phyloP scores from a whole-genome alignment of 805 yeast genomes.

The Cyberlindnera euphorbiiphila region DNA sequence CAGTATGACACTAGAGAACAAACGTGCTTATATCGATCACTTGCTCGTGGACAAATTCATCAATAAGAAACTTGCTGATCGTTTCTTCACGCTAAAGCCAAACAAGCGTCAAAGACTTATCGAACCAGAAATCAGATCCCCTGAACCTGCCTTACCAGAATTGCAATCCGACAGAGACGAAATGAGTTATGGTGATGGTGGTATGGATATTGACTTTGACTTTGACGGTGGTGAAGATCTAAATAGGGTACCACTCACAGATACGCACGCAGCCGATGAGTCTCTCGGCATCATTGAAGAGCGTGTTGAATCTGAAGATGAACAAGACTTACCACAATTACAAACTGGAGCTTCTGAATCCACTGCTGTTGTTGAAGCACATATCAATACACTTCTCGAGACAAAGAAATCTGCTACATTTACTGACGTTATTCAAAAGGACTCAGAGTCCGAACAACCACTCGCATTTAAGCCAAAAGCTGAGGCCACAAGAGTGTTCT shows the following conservation, averaged over 20 bases:
- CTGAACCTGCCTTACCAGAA: conserved; percentile 19
- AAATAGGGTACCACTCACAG: conserved; percentile 7
- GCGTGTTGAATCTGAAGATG: conserved; percentile 23
- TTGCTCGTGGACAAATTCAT: conserved; percentile 18
- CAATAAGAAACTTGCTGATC: conserved; percentile 16
- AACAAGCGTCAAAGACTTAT: conserved; percentile 23
- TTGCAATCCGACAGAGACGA: conserved; percentile 14
- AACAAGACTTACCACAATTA: conserved; percentile 16
- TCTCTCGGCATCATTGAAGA: conserved; percentile 11
- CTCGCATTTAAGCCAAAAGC: conserved; percentile 40
- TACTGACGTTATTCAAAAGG: conserved; percentile 36
- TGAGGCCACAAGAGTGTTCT: conserved; percentile 71
- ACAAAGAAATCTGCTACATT: conserved; percentile 27
- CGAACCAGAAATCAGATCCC: conserved; percentile 13
- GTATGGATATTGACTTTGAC: conserved; percentile 28
- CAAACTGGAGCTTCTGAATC: conserved; percentile 40
- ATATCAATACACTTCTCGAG: conserved; percentile 6
- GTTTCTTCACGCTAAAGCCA: conserved; percentile 10
- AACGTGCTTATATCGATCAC: conserved; percentile 20
- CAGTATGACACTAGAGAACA: conserved; percentile 6
- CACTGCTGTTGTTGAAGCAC: conserved; percentile 42
- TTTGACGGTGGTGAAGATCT: conserved; percentile 33
- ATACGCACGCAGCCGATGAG: conserved; percentile 8
- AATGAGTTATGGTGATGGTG: conserved; percentile 8
- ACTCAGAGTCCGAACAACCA: conserved; percentile 22